Percentiles rank a stretch among this genome's conserved stretches.
Conservation (phyloP, 495 filamentous ascomycete species). For the Aspergillus hancockii region DNA sequence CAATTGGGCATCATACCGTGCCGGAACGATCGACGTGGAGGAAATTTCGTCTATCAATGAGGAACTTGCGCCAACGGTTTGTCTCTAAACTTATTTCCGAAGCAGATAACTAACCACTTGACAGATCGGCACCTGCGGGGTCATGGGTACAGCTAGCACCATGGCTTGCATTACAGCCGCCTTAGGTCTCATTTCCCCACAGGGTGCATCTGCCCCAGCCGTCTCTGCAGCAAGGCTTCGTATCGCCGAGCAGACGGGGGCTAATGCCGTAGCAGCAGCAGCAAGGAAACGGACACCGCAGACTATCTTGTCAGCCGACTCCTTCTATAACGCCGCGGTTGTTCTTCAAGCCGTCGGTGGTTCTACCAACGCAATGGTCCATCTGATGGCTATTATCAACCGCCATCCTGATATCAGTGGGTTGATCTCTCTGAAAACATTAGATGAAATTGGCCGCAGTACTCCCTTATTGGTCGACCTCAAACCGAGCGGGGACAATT, state of each 20-base stretch:
- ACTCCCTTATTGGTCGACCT: slow-evolving; percentile 66
- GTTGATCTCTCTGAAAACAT: slow-evolving; percentile 53
- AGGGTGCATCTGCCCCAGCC: slow-evolving; percentile 61
- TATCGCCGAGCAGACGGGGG: slow-evolving; percentile 64
- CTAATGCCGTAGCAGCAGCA: slow-evolving; percentile 53
- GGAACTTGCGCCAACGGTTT: slow-evolving; percentile 64
- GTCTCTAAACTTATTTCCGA: slow-evolving; percentile 6
- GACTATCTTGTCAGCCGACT: slow-evolving; percentile 56
- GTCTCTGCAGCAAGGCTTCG: slow-evolving; percentile 64
- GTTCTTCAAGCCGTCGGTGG: slow-evolving; percentile 71
- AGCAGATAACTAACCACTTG: slow-evolving; percentile 1
- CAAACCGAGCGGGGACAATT: slow-evolving; percentile 68
- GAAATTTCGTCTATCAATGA: slow-evolving; percentile 67
- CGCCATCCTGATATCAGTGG: slow-evolving; percentile 57
- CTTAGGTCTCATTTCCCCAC: slow-evolving; percentile 64
- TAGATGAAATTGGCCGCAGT: slow-evolving; percentile 60
- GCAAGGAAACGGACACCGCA: slow-evolving; percentile 49
- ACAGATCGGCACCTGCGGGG: slow-evolving; percentile 68
- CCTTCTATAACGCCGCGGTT: slow-evolving; percentile 67
- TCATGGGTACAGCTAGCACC: slow-evolving; percentile 70
- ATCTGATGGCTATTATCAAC: slow-evolving; percentile 64
- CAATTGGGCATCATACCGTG: slow-evolving; percentile 66
- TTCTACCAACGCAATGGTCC: slow-evolving; percentile 68
- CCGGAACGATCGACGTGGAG: slow-evolving; percentile 62
- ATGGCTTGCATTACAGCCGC: slow-evolving; percentile 68